Evolutionary conservation across 75 land plant species (phyloP).

Genomic region (Pinus albicaulis): DNA sequence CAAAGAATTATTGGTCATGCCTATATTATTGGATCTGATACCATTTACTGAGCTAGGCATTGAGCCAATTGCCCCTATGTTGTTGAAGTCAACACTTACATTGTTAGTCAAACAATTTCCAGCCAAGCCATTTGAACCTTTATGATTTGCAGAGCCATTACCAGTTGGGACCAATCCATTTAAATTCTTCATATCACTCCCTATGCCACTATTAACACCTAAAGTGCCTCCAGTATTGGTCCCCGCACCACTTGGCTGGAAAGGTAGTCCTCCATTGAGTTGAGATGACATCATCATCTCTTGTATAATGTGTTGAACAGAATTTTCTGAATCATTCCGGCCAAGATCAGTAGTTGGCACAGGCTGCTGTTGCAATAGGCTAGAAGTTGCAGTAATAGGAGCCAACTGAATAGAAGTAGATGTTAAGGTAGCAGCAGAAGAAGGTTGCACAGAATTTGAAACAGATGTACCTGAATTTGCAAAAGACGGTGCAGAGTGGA

Average conservation of each 20-base stretch:
- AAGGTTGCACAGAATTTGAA: conserved; percentile 23
- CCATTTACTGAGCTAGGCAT: conserved; percentile 34
- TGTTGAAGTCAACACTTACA: conserved; percentile 21
- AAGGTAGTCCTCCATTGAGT: conserved; percentile 15
- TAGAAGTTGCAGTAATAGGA: conserved; percentile 30
- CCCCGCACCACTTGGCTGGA: conserved; percentile 1
- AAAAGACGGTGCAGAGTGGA: conserved; percentile 33
- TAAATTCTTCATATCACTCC: conserved; percentile 54
- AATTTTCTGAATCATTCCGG: conserved; percentile 47
- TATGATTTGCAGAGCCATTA: conserved; percentile 19
- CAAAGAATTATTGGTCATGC: conserved; percentile 42
- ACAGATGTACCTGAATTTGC: conserved; percentile 43
- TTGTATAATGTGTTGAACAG: conserved; percentile 64
- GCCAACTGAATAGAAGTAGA: conserved; percentile 24
- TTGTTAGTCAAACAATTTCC: conserved; percentile 35
- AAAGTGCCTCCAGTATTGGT: conserved; percentile 1
- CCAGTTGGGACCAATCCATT: conserved; percentile 34
- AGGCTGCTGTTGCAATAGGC: conserved; percentile 40
- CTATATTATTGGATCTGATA: conserved; percentile 21
- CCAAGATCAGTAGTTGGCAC: conserved; percentile 33
- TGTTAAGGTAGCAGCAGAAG: conserved; percentile 20
- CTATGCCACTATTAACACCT: conserved; percentile 25
- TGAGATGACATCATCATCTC: conserved; percentile 65
- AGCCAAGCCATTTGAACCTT: conserved; percentile 33
- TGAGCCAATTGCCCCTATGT: conserved; percentile 29